Evolutionary conservation across 2,329 filamentous ascomycete species (phyloP).

Genomic region (Fusarium setosum): DNA sequence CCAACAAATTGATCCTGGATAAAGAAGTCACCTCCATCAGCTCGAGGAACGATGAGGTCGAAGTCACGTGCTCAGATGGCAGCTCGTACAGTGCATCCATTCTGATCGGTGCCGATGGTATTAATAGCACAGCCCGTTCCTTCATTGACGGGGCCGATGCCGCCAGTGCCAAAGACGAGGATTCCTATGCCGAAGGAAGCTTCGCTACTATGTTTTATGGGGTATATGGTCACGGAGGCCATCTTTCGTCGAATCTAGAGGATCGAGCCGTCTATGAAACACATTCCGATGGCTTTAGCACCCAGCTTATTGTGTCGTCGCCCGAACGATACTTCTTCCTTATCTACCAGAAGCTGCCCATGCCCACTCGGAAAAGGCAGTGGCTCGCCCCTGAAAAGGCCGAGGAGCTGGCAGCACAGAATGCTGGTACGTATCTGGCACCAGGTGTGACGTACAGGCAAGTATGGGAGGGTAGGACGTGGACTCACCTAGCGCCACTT

Average conservation of each 20-base stretch:
- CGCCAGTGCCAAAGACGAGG: not conserved
- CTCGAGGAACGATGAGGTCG: not conserved
- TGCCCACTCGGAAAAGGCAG: not conserved
- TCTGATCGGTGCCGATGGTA: constrained; percentile 31
- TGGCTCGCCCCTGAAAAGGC: constrained; percentile 9
- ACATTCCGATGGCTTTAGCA: constrained; percentile 10
- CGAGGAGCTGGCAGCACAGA: constrained; percentile 6
- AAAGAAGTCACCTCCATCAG: constrained; percentile 22
- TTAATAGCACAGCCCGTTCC: constrained; percentile 21
- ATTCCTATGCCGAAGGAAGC: not conserved
- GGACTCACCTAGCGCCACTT: constrained; percentile 13
- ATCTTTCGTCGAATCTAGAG: not conserved
- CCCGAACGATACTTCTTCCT: constrained; percentile 25
- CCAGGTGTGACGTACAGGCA: constrained; percentile 9
- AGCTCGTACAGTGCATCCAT: constrained; percentile 20
- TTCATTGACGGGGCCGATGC: constrained; percentile 7
- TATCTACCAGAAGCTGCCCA: constrained; percentile 17
- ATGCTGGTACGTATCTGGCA: not conserved
- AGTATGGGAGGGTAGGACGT: constrained; percentile 14
- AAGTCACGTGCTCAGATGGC: constrained; percentile 28
- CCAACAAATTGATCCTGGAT: constrained; percentile 4
- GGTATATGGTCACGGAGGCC: constrained; percentile 15
- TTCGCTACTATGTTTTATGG: constrained; percentile 24
- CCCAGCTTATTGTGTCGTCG: constrained; percentile 19
- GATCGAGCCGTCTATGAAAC: constrained; percentile 19